Evolutionary conservation across 108 stramenopile species (phyloP), one percentile per base, ranked within the genome.

Genomic region (Discostella pseudostelligera): DNA sequence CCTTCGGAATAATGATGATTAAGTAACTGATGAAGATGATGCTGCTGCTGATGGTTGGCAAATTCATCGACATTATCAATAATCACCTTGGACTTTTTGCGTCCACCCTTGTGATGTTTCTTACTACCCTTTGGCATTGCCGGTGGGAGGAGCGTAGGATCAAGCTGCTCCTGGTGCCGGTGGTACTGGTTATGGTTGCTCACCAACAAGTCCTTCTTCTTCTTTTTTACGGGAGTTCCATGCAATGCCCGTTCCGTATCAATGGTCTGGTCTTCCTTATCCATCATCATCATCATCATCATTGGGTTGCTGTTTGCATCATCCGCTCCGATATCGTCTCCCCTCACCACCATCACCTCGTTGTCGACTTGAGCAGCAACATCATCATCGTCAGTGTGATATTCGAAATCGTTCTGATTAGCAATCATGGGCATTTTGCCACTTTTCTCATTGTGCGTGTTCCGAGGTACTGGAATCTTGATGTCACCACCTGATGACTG

Each of bases 151-250:
- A 32, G 32, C 32, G 32, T 32, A 5, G 3, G 32, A 32, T 32
- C 4, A 32, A 4, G 32, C 32, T 32, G 4, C 32, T 32, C 6
- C 5, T 17, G 17, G 44, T 32, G 4, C 32, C 5, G 16, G 44
- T 17, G 17, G 44, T 17, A 8, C 5, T 45, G 44, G 44, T 17
- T 3, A 8, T 17, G 44, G 44, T 17, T 14, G 44, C 8, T 17
- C 32, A 5, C 14, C 46, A 47, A 1, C 46, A 47, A 21, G 7
- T 42, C 40, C 2, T 55, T 44, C 24, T 74, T 59, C 60, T 67
- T 74, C 44, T 74, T 74, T 14, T 47, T 43, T 1, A 57, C 21
- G 16, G 74, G 74, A 28, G 66, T 50, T 2, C 74, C 74, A 43
- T 20, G 35, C 8, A 67, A 60, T 22, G 61, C 74, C 8, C 39